Evolutionary conservation across 805 yeast genomes (phyloP).

Genomic region (Kregervanrija fluxuum): DNA sequence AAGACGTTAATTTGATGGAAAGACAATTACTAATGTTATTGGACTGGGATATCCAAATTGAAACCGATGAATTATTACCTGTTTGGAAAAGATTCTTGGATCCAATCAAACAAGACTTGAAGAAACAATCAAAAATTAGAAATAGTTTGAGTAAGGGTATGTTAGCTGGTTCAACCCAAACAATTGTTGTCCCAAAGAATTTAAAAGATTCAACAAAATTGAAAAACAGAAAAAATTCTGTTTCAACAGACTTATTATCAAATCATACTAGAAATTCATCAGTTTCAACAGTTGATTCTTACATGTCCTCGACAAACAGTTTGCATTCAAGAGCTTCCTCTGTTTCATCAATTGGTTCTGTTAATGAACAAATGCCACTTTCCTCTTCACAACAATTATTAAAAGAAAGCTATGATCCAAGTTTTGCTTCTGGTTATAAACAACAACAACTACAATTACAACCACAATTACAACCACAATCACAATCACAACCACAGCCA

Average conservation of each 20-base stretch:
- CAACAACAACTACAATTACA: not conserved
- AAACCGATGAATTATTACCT: conserved; percentile 35
- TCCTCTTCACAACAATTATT: not conserved
- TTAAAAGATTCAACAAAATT: too few relatives aligned
- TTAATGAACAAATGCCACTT: not conserved
- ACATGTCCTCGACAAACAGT: conserved; percentile 6
- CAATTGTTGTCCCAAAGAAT: conserved; percentile 14
- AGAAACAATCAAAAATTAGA: conserved; percentile 26
- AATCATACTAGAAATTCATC: conserved; percentile 9
- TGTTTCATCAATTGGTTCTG: conserved; percentile 16
- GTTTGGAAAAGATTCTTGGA: conserved; percentile 40
- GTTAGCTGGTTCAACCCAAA: conserved; percentile 24
- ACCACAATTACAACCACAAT: not conserved
- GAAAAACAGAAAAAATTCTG: not conserved
- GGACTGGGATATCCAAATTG: conserved; percentile 60
- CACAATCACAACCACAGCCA: not conserved
- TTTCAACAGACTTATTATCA: not conserved
- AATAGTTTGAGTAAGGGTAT: conserved; percentile 23
- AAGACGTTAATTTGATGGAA: conserved; percentile 76
- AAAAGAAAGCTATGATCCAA: conserved; percentile 1
- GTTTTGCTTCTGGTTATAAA: not conserved
- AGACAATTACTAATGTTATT: conserved; percentile 61
- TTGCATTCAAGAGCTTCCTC: conserved; percentile 27
- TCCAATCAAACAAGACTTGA: conserved; percentile 38
- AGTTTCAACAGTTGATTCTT: conserved; percentile 6